A percentile compares a stretch with the other conserved stretches of the same genome.
These are phyloP conservation scores for Aspergillus aculeatinus DNA, from an alignment of 2,329 filamentous ascomycete species.

Conservation along the genomic window DNA sequence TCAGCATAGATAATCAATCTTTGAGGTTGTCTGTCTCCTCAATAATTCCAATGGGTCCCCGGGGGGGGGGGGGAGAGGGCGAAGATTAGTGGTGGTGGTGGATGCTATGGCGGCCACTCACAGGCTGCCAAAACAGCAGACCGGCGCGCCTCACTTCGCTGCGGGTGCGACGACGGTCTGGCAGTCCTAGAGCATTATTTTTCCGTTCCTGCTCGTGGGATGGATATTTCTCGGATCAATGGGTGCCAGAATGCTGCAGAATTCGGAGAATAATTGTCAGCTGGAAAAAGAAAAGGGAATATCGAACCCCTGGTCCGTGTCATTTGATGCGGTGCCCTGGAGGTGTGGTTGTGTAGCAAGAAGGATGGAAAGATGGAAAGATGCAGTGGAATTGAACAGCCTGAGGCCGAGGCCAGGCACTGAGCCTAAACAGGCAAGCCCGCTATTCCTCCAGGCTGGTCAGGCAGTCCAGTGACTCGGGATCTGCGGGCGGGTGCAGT, in stretches of 20 bases:
- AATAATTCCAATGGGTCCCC: too few relatives aligned
- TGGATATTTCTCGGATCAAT: neutral
- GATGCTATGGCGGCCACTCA: conserved; percentile 14
- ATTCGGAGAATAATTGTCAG: neutral
- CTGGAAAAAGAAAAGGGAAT: neutral
- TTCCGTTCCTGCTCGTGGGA: neutral
- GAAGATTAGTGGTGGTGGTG: conserved; percentile 4
- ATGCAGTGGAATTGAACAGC: too few relatives aligned
- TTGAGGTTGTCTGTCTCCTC: too few relatives aligned
- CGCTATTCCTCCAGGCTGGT: conserved; percentile 6
- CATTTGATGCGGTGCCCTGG: too few relatives aligned
- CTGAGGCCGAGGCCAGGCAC: too few relatives aligned
- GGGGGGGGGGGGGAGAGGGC: too few relatives aligned
- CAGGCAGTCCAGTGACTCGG: conserved; percentile 12
- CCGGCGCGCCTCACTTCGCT: conserved; percentile 19
- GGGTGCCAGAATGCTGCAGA: neutral
- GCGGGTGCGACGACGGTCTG: conserved; percentile 6
- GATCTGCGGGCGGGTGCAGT: conserved; percentile 1
- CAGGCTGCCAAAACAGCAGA: conserved; percentile 18
- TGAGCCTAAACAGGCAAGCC: neutral
- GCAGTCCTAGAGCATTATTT: neutral
- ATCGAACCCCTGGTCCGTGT: neutral
- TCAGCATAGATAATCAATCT: too few relatives aligned
- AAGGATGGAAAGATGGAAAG: too few relatives aligned
- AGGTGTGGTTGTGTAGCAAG: too few relatives aligned